These are phyloP conservation scores for Fusarium lateritium DNA, from an alignment of 2,329 filamentous ascomycete genomes.

Conservation along the genomic window DNA sequence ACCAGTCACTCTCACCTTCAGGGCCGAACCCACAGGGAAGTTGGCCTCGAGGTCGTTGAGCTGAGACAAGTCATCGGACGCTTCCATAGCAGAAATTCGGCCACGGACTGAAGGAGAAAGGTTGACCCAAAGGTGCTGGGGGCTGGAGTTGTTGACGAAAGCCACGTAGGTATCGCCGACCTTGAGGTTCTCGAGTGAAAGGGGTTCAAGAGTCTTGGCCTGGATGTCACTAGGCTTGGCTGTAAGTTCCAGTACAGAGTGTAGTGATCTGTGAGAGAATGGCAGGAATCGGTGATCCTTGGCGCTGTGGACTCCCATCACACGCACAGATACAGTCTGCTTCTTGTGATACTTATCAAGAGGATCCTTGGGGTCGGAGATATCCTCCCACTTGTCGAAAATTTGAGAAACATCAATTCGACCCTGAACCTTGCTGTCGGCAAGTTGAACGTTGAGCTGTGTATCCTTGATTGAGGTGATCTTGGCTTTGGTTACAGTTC, in stretches of 20 bases:
- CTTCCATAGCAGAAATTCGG: constrained; percentile 84
- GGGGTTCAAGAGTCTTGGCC: constrained; percentile 59
- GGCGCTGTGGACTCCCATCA: constrained; percentile 91
- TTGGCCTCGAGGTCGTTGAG: constrained; percentile 81
- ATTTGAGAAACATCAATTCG: constrained; percentile 92
- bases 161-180: constrained; percentile 81
- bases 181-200: constrained; percentile 81
- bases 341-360: constrained; percentile 80
- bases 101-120: constrained; percentile 90
- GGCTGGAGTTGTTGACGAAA: constrained; percentile 90
- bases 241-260: constrained; percentile 89
- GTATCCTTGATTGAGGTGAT: constrained; percentile 90
- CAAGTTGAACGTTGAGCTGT: constrained; percentile 90
- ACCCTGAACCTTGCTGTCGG: constrained; percentile 82
- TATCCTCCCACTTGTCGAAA: constrained; percentile 90
- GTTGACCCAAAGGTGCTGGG: constrained; percentile 90
- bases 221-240: constrained; percentile 79
- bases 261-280: constrained; percentile 86
- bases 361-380: constrained; percentile 85
- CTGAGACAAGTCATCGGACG: constrained; percentile 87
- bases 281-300: constrained; percentile 92
- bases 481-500: constrained; percentile 80
- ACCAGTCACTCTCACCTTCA: constrained; percentile 83
- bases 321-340: constrained; percentile 79
- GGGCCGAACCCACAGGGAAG: constrained; percentile 91